Base-by-base conservation (phyloP, 2,329 filamentous ascomycete species). In the Triangularia setosa region DNA sequence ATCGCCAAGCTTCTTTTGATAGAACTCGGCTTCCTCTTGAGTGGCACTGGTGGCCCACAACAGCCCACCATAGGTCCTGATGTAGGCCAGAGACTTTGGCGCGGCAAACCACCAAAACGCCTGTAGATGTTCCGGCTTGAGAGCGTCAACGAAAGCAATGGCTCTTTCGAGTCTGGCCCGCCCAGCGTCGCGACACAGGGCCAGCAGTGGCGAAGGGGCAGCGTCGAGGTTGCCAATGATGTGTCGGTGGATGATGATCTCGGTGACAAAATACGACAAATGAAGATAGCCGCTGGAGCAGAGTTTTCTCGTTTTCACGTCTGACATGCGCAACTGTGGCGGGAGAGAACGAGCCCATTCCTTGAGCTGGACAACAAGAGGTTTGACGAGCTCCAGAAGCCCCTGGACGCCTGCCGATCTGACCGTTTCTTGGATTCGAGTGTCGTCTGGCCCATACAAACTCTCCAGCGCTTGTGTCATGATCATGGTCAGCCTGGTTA, bases 261-360 rank as follows among this genome's bases (percentile, higher is more conserved):
- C 82, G 0, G 82, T 80, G 0, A 81, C 80, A 57, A 81, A 79
- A 66, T 84, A 83, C 0, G 82, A 80, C 2, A 84, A 75, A 59
- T 83, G 80, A 8, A 84, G 72, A 48, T 80, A 82, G 1, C 81
- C 77, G 68, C 69, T 76, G 64, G 75, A 77, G 59, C 70, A 71
- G 3, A 73, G 69, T 62, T 69, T 72, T n/a, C 69, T 65, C 8
- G 69, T 63, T 33, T 64, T 65, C 48, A 72, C 65, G 28, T 68
- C 66, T 3, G 71, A 66, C 69, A 73, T 72, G 40, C 68, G 69
- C 57, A 72, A 67, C 8, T 63, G 60, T 7, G 57, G 18, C 0
- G 69, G 69, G 61, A 74, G 64, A 3, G 64, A 65, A 23, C 61
- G 67, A 0, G 67, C 67, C 71, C 72, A 73, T 1, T 68, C 65